Percentiles rank a stretch among this genome's conserved stretches.
Evolutionary conservation across 768 basidiomycete genomes (phyloP).

Genomic region (Amyloporia xantha): DNA sequence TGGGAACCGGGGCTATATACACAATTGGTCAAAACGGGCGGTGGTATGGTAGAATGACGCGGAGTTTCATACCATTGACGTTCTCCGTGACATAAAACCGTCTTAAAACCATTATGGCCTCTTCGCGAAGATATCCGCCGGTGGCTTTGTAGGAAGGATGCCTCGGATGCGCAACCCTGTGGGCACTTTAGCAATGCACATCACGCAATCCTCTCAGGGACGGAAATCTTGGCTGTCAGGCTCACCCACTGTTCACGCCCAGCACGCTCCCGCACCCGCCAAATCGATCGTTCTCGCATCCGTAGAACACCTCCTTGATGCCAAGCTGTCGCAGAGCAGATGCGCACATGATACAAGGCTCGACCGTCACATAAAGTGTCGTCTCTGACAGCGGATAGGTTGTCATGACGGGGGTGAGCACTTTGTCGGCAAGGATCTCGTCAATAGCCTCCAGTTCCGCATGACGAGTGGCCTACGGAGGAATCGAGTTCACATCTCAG

Average conservation of each 20-base stretch:
- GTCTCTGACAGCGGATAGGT: slow-evolving; percentile 68
- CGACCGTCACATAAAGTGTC: slow-evolving; percentile 94
- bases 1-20: slow-evolving; percentile 79
- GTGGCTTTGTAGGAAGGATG: slow-evolving; percentile 70
- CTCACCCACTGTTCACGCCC: slow-evolving; percentile 69
- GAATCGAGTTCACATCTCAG: background rate
- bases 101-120: slow-evolving; percentile 54
- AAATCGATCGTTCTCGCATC: slow-evolving; percentile 93
- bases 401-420: slow-evolving; percentile 44
- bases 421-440: slow-evolving; percentile 60
- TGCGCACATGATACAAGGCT: slow-evolving; percentile 99
- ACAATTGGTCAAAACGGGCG: too few species aligned
- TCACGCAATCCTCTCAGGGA: too few species aligned
- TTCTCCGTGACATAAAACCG: slow-evolving; percentile 85
- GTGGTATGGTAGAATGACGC: too few species aligned
- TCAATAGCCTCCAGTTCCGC: slow-evolving; percentile 98
- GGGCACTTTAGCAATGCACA: background rate
- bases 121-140: slow-evolving; percentile 43
- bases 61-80: slow-evolving; percentile 74
- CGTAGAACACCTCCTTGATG: slow-evolving; percentile 85
- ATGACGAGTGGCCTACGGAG: slow-evolving; percentile 81
- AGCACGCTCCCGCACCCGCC: slow-evolving; percentile 96
- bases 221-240: background rate
- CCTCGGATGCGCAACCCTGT: slow-evolving; percentile 61
- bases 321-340: slow-evolving; percentile 92